A percentile compares a stretch with the other conserved stretches of the same genome.
Evolutionary conservation across 768 basidiomycete species (phyloP).

Genomic region (Cystofilobasidium capitatum): DNA sequence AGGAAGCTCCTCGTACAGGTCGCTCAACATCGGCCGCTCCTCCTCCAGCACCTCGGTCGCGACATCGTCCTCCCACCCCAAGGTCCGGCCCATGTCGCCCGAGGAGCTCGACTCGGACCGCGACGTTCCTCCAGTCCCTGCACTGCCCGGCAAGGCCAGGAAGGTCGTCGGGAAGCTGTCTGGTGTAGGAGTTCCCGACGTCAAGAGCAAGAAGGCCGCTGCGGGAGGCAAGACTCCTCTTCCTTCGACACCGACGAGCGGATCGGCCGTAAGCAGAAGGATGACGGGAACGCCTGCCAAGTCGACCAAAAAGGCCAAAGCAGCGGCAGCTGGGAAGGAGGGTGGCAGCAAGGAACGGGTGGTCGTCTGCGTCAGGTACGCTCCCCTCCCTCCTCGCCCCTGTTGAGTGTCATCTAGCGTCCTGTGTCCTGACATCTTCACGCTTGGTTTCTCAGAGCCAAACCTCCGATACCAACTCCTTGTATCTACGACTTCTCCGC

Average conservation of each 20-base stretch:
- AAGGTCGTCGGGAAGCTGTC: constrained; percentile 12
- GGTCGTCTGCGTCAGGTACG: constrained; percentile 15
- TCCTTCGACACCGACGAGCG: too few relatives aligned
- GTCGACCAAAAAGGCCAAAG: not conserved
- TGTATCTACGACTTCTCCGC: constrained; percentile 21
- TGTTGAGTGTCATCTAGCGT: not conserved
- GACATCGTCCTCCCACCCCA: not conserved
- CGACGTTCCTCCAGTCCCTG: not conserved
- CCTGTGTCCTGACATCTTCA: not conserved
- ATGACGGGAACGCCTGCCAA: not conserved
- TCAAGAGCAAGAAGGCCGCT: not conserved
- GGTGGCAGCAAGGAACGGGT: constrained; percentile 15
- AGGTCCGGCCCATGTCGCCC: not conserved
- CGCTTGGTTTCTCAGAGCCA: not conserved
- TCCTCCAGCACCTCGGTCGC: not conserved
- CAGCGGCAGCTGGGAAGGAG: not conserved
- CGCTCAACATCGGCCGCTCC: not conserved
- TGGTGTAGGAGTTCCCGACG: not conserved
- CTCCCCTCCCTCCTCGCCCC: not conserved
- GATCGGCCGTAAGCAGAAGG: too few relatives aligned
- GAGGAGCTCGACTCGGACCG: constrained; percentile 19
- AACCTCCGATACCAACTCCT: constrained; percentile 3
- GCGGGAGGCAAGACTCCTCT: too few relatives aligned
- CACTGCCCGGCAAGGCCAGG: not conserved
- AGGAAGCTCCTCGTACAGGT: not conserved